A percentile compares a stretch with the other conserved stretches of the same genome.
These are phyloP conservation scores for Saccharomycopsis malanga DNA, from an alignment of 805 yeast genomes.

Conservation along the genomic window DNA sequence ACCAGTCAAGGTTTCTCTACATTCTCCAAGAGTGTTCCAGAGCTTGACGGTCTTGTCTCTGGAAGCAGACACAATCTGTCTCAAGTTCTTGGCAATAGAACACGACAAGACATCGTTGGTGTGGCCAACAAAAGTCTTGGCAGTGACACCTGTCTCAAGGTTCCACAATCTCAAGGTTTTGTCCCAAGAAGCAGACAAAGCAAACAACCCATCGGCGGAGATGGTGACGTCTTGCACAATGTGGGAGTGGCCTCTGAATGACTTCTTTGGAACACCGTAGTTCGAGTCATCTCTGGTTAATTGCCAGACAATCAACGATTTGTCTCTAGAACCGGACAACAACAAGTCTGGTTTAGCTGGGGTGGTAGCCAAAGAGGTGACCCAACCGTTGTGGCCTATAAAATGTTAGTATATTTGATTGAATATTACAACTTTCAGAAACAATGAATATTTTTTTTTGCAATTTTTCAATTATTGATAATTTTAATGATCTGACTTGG, in stretches of 20 bases:
- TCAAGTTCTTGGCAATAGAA: slow-evolving; percentile 91
- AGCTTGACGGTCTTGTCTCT: slow-evolving; percentile 96
- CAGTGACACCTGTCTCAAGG: slow-evolving; percentile 86
- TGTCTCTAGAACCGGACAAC: slow-evolving; percentile 98
- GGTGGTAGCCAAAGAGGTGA: slow-evolving; percentile 96
- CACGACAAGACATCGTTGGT: slow-evolving; percentile 94
- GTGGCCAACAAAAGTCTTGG: slow-evolving; percentile 97
- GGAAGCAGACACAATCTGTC: slow-evolving; percentile 97
- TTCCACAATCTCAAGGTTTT: slow-evolving; percentile 99
- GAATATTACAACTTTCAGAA: background rate
- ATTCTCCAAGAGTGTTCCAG: slow-evolving; percentile 98
- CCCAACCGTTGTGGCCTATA: slow-evolving; percentile 86
- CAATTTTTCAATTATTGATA: background rate
- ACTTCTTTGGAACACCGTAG: slow-evolving; percentile 97
- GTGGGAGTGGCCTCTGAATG: slow-evolving; percentile 98
- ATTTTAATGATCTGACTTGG: too few species aligned
- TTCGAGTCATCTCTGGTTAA: slow-evolving; percentile 92
- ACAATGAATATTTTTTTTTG: background rate
- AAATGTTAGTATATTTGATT: slow-evolving; percentile 4
- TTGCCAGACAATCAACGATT: slow-evolving; percentile 97
- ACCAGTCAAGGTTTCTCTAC: slow-evolving; percentile 88
- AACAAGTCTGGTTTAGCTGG: slow-evolving; percentile 96
- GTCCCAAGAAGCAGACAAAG: slow-evolving; percentile 99
- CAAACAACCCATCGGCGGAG: slow-evolving; percentile 96
- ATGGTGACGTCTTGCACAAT: slow-evolving; percentile 96